A percentile compares a stretch with the other conserved stretches of the same genome.
phyloP scores from a whole-genome alignment of 1,139 yeast genomes.

The Hansenula anomala region DNA sequence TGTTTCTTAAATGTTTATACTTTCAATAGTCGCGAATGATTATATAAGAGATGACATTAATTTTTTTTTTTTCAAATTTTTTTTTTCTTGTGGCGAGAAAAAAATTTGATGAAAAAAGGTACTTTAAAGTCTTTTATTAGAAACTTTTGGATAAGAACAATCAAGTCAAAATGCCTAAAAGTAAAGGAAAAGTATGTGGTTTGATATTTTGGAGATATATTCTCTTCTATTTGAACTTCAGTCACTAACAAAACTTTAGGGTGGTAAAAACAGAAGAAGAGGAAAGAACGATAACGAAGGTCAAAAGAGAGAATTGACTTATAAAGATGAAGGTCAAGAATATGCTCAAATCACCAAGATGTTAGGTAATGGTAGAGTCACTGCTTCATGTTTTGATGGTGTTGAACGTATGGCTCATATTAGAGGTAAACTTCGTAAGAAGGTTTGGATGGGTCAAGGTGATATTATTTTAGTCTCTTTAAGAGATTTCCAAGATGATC shows the following conservation, averaged over 20 bases:
- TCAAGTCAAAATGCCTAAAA: conserved; percentile 41
- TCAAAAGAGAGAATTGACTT: conserved; percentile 89
- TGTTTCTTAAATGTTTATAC: no score
- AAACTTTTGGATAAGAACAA: not conserved
- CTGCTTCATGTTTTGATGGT: conserved; percentile 93
- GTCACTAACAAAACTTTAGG: conserved; percentile 14
- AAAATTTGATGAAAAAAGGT: conserved; percentile 1
- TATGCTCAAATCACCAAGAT: conserved; percentile 97
- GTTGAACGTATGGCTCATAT: conserved; percentile 93
- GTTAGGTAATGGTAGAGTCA: conserved; percentile 98
- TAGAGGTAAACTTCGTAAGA: conserved; percentile 98
- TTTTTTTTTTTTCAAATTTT: not conserved
- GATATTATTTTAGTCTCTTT: conserved; percentile 92
- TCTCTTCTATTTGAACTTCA: not conserved
- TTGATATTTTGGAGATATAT: no score
- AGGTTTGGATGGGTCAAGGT: conserved; percentile 99
- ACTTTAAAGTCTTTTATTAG: not conserved
- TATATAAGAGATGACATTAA: no score
- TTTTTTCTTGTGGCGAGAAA: not conserved
- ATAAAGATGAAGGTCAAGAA: conserved; percentile 96
- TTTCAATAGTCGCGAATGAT: no score
- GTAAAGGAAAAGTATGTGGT: conserved; percentile 44
- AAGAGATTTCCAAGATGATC: conserved; percentile 98
- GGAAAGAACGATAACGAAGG: conserved; percentile 94
- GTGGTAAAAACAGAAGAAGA: conserved; percentile 85